Conservation (phyloP, 805 yeast genomes). For the Kockiozyma suomiensis region DNA sequence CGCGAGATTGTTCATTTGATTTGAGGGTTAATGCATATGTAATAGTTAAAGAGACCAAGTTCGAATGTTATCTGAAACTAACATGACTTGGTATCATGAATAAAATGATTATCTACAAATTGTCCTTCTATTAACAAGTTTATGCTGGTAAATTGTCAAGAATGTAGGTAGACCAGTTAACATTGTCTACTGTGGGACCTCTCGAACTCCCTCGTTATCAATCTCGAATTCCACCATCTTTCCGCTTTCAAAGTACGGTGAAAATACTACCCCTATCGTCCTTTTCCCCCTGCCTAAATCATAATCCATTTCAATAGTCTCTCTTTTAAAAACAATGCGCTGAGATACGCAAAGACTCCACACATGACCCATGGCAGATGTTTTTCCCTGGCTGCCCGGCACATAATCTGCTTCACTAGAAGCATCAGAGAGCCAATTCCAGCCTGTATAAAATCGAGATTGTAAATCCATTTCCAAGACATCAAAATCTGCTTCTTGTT, state of each 20-base stretch:
- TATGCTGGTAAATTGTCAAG: not conserved
- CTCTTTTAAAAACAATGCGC: conserved; percentile 46
- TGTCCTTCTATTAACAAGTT: not conserved
- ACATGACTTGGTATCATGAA: no score
- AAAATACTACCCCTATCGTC: conserved; percentile 48
- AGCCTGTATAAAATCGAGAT: conserved; percentile 72
- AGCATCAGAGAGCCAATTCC: conserved; percentile 54
- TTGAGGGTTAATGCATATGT: no score
- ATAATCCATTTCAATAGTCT: conserved; percentile 25
- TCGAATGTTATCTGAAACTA: no score
- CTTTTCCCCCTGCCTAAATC: conserved; percentile 38
- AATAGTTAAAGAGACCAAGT: no score
- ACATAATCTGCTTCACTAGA: conserved; percentile 36
- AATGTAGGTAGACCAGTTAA: not conserved
- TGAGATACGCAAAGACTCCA: conserved; percentile 59
- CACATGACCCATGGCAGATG: conserved; percentile 58
- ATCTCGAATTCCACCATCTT: conserved; percentile 38
- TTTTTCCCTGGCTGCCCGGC: conserved; percentile 36
- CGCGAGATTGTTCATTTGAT: not conserved
- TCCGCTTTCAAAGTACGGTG: conserved; percentile 39
- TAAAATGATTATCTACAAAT: no score
- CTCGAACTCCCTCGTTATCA: not conserved
- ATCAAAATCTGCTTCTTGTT: conserved; percentile 30
- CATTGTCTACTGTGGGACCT: not conserved
- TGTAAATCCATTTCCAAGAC: conserved; percentile 62